These are phyloP conservation scores for Heliamphora ciliata DNA, from an alignment of 179 eudicot genomes.

Conservation along the genomic window DNA sequence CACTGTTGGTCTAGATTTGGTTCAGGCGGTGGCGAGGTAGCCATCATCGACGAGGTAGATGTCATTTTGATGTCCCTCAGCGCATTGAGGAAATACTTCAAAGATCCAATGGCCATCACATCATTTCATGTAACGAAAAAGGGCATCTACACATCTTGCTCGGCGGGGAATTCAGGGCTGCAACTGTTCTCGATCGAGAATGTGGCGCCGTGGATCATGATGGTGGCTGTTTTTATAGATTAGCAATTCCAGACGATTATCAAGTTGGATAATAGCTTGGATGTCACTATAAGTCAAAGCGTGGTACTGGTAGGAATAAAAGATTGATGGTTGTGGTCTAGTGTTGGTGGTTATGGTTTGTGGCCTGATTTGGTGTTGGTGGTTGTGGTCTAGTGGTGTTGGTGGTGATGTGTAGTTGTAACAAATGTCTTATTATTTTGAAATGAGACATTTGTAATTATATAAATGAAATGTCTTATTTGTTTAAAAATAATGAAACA, in stretches of 20 bases:
- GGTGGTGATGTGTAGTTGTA: too few species aligned
- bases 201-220: constrained; percentile 73
- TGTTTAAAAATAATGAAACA: too few species aligned
- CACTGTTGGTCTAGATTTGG: too few species aligned
- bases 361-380: too few species aligned
- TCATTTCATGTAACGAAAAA: constrained; percentile 65
- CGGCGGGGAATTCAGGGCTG: constrained; percentile 73
- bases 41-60: constrained; percentile 76
- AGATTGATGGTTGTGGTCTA: too few species aligned
- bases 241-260: constrained; percentile 42
- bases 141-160: constrained; percentile 51
- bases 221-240: constrained; percentile 67
- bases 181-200: constrained; percentile 29
- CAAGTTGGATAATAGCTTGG: constrained; percentile 53
- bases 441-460: too few species aligned
- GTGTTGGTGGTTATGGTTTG: too few species aligned
- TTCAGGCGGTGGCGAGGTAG: constrained; percentile 32
- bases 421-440: too few species aligned
- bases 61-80: constrained; percentile 64
- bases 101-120: constrained; percentile 63
- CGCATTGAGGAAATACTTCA: constrained; percentile 27
- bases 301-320: too few species aligned
- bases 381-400: too few species aligned
- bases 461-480: too few species aligned
- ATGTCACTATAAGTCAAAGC: constrained; percentile 33